Evolutionary conservation across 73 alveolate species (phyloP).

Genomic region (Breviolum minutum): DNA sequence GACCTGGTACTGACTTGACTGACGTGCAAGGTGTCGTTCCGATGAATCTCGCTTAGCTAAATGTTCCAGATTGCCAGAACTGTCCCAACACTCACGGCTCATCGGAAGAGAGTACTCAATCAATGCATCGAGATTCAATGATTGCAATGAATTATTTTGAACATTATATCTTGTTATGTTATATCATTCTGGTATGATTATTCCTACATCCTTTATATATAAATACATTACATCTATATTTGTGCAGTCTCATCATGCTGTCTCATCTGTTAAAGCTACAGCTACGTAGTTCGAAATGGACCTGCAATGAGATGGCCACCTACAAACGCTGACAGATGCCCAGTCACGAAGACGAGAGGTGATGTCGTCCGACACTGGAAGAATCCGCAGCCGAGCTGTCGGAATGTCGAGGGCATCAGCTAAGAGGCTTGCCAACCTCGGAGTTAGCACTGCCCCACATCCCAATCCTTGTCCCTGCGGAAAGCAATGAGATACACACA

Average conservation of each 20-base stretch:
- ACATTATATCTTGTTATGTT: no score
- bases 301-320: not conserved
- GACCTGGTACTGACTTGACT: not conserved
- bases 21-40: no score
- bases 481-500: not conserved
- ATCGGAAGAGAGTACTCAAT: no score
- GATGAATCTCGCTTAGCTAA: no score
- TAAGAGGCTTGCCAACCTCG: slow-evolving; percentile 63
- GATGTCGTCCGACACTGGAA: slow-evolving; percentile 35
- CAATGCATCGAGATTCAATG: no score
- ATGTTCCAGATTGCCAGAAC: no score
- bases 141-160: no score
- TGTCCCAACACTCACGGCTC: no score
- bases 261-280: no score
- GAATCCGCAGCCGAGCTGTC: slow-evolving; percentile 46
- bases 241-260: no score
- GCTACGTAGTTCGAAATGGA: no score
- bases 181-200: not conserved
- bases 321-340: not conserved
- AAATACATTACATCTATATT: not conserved
- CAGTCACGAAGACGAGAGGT: not conserved
- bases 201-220: not conserved
- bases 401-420: slow-evolving; percentile 47
- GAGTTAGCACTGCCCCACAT: not conserved
- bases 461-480: not conserved